Base-by-base conservation (phyloP, 768 basidiomycete species). In the Boletellus ananas region DNA sequence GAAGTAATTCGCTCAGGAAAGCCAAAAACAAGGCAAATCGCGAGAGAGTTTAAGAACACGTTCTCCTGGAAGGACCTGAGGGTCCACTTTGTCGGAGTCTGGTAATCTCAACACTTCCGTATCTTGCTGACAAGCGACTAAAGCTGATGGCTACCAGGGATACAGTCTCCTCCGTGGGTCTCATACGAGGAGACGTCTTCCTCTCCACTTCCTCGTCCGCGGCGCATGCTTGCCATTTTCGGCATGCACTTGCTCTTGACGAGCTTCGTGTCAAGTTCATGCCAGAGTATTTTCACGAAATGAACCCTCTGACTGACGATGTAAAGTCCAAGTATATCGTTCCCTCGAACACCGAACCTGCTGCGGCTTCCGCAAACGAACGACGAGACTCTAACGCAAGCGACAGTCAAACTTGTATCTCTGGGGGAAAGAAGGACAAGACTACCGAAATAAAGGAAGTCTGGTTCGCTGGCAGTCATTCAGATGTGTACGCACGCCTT, bases 181-280 rank as follows among this genome's bases (percentile, higher is more conserved):
- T 80, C 35, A 67, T 82, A 44, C 74, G 55, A 50, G 55, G 75
- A 2, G 73, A 73, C 23, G 69, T 77, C 6, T 62, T 63, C 16
- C 71, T 84, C 5, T 84, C 83, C 0, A 84, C 84, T 59, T 79
- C 79, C 1, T 75, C 72, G 2, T 77, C 77, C 3, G 80, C 83
- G 41, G 74, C 71, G 9, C 77, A 78, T 52, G 77, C 83, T 37
- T 72, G 72, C 5, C 74, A 77, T 16, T 83, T 85, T 64, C 74
- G 85, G 16, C 85, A 87, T 41, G 83, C 83, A 0, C 60, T 86
- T 10, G 66, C 83, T 3, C 74, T 87, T n/a, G 83, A 85, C 43
- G 83, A 85, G 47, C 76, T 72, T 6, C 74, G 83, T 2, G 71
- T 78, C 45, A 83, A 81, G 62, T 84, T 83, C 63, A 78, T 81